phyloP scores from a whole-genome alignment of 768 basidiomycete genomes.

The Mrakia blollopis region DNA sequence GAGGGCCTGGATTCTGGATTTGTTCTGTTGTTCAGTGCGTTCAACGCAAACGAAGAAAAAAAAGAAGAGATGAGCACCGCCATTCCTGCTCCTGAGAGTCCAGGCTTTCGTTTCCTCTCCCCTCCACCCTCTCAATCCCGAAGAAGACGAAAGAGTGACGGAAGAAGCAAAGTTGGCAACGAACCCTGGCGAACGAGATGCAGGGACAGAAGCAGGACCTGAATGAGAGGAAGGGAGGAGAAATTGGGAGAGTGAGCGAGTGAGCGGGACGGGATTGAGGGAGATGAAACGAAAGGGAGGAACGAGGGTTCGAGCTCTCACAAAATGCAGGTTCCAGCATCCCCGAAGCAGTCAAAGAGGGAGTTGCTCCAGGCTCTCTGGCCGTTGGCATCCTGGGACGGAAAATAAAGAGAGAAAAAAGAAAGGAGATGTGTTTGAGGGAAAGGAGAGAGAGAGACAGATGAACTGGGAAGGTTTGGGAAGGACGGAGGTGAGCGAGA shows the following conservation, averaged over 20 bases:
- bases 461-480: not conserved
- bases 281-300: not conserved
- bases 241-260: not conserved
- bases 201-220: not conserved
- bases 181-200: not conserved
- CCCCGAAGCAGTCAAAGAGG: constrained; percentile 2
- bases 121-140: too few species aligned
- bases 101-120: not conserved
- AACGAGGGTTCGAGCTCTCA: not conserved
- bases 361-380: not conserved
- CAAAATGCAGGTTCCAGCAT: not conserved
- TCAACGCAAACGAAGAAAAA: too few species aligned
- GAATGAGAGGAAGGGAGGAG: not conserved
- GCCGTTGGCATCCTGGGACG: not conserved
- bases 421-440: too few species aligned
- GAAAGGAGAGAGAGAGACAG: too few species aligned
- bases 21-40: too few species aligned
- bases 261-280: too few species aligned
- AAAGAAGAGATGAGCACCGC: too few species aligned
- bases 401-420: not conserved
- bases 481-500: too few species aligned
- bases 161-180: too few species aligned
- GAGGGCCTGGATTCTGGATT: not conserved
- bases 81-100: too few species aligned
- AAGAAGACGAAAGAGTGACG: not conserved